Base-by-base conservation (phyloP, 2,329 filamentous ascomycete species). In the Cladosporium sp. region DNA sequence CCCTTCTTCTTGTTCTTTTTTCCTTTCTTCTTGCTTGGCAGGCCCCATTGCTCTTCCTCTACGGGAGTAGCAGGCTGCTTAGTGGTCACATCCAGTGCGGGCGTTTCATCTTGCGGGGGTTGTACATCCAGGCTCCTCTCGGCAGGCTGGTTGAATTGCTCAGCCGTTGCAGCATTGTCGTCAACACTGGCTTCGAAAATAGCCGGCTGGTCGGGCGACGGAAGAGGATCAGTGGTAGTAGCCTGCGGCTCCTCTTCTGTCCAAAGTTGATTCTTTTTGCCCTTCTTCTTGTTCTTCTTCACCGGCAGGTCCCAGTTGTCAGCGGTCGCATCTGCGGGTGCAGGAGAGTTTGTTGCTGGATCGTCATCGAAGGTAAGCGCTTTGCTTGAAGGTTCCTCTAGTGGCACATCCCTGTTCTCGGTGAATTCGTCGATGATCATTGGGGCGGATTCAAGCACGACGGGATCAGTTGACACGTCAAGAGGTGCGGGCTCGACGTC, bases 1-100 rank as follows among this genome's bases (percentile, higher is more conserved):
- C 73, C 71, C 68, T 80, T 80, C 73, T 79, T 82, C 32, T 71
- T 72, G 70, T 79, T 81, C 68, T 79, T 80, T 38, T 59, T 59
- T 1, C 44, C 55, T 41, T 59, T 59, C 52, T 64, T 64, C 30
- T 65, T 65, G 58, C 21, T 62, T 36, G 58, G 28, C 32, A 55
- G n/a, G 12, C 36, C 63, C 63, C 63, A 65, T 28, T 38, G 26
- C 4, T 65, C 63, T 28, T 67, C 68, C 41, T 55, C 68, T 12
- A 34, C 38, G 1, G 38, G 51, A 61, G 41, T 41, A 15, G 32
- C 7, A 47, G 57, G 38, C 15, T 59, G 57, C 41, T 41, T 38
- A 15, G 24, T n/a, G 8, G 21, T 32, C 8, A 52, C 34, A 18
- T 55, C 36, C 11, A 18, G 36, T 32, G 21, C 28, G 8, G 44